These are phyloP conservation scores for Phaeotremella skinneri DNA, from an alignment of 768 basidiomycete species.

Conservation along the genomic window DNA sequence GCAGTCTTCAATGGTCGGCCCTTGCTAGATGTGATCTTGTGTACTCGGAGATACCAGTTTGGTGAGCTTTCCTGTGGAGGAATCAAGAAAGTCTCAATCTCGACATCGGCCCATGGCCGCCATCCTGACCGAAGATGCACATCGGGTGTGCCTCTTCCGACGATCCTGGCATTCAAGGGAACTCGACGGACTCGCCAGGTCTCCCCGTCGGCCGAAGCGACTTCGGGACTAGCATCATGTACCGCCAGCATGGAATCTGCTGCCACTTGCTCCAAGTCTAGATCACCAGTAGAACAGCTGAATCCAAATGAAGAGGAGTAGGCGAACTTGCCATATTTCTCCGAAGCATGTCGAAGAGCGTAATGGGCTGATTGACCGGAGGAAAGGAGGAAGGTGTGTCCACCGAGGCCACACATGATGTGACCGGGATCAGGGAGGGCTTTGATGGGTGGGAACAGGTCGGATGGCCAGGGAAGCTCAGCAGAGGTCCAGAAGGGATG, in stretches of 20 bases:
- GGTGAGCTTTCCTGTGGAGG: constrained; percentile 61
- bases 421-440: constrained; percentile 65
- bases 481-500: constrained; percentile 70
- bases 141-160: constrained; percentile 52
- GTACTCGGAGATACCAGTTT: constrained; percentile 68
- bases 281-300: constrained; percentile 66
- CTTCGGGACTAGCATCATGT: constrained; percentile 58
- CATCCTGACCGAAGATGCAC: constrained; percentile 66
- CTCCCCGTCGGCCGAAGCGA: constrained; percentile 58
- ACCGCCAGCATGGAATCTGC: constrained; percentile 70
- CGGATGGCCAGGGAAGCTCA: constrained; percentile 66
- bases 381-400: constrained; percentile 69
- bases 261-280: constrained; percentile 68
- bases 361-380: constrained; percentile 78
- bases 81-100: constrained; percentile 71
- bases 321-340: constrained; percentile 74
- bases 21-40: constrained; percentile 58
- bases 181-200: constrained; percentile 68
- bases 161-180: constrained; percentile 59
- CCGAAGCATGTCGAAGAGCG: constrained; percentile 71
- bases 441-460: constrained; percentile 57
- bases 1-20: constrained; percentile 60
- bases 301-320: constrained; percentile 78
- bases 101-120: constrained; percentile 71
- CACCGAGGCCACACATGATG: constrained; percentile 60